Evolutionary conservation across 2,329 filamentous ascomycete species (phyloP).

Genomic region (Saccharata proteae): DNA sequence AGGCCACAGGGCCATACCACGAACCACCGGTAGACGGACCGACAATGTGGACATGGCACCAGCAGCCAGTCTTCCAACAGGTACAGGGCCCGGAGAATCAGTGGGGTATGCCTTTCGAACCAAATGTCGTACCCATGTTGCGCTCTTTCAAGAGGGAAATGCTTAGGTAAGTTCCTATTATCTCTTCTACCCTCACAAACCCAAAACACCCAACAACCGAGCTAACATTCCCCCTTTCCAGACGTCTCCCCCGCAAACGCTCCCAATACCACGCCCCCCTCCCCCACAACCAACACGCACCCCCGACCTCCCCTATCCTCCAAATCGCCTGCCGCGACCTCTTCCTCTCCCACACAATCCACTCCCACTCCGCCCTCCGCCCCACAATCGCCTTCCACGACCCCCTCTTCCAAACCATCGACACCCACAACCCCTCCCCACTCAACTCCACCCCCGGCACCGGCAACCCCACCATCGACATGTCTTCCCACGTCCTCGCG

Average conservation of each 20-base stretch:
- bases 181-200: too few species aligned
- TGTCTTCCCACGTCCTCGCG: slow-evolving; percentile 4
- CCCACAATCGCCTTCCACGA: slow-evolving; percentile 3
- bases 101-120: too few species aligned
- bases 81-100: too few species aligned
- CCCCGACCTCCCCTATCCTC: slow-evolving; percentile 21
- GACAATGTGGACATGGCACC: too few species aligned
- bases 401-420: slow-evolving; percentile 12
- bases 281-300: background rate
- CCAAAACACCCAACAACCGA: background rate
- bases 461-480: background rate
- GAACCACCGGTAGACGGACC: too few species aligned
- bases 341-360: slow-evolving; percentile 26
- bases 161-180: too few species aligned
- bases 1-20: too few species aligned
- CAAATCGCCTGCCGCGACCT: slow-evolving; percentile 33
- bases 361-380: too few species aligned
- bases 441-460: background rate
- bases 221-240: background rate
- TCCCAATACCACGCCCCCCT: background rate
- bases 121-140: too few species aligned
- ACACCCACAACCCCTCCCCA: too few species aligned
- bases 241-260: background rate
- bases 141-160: too few species aligned
- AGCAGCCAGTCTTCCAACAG: too few species aligned